Conservation (phyloP, 768 basidiomycete genomes). For the Podaxis rugospora region DNA sequence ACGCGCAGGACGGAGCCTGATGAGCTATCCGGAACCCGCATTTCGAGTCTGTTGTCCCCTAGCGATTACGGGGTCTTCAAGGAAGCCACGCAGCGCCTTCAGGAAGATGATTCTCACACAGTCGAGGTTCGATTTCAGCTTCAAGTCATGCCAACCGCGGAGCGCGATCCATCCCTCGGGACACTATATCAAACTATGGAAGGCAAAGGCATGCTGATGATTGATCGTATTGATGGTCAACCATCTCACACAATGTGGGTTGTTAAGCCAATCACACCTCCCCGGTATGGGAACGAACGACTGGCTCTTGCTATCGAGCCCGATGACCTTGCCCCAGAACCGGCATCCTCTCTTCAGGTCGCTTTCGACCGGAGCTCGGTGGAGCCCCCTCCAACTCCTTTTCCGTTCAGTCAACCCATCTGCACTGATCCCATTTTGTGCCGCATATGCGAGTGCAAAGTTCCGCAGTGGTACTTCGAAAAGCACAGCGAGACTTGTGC, state of each 20-base stretch:
- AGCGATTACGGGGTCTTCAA: slow-evolving; percentile 80
- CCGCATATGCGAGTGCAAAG: slow-evolving; percentile 94
- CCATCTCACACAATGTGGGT: slow-evolving; percentile 99
- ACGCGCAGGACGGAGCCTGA: slow-evolving; percentile 72
- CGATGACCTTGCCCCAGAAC: slow-evolving; percentile 38
- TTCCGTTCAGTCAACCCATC: slow-evolving; percentile 76
- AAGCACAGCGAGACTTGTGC: slow-evolving; percentile 99
- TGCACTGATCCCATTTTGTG: slow-evolving; percentile 84
- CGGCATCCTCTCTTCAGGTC: slow-evolving; percentile 35
- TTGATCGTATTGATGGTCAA: slow-evolving; percentile 82
- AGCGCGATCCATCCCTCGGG: slow-evolving; percentile 49
- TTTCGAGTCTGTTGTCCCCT: slow-evolving; percentile 77
- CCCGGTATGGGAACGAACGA: slow-evolving; percentile 65
- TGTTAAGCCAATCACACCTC: slow-evolving; percentile 73
- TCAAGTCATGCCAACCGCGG: slow-evolving; percentile 61
- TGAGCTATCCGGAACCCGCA: slow-evolving; percentile 69
- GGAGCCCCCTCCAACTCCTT: slow-evolving; percentile 56
- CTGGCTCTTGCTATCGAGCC: slow-evolving; percentile 55
- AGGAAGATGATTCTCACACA: slow-evolving; percentile 90
- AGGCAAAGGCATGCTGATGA: slow-evolving; percentile 98
- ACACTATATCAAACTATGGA: slow-evolving; percentile 84
- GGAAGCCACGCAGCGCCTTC: slow-evolving; percentile 79
- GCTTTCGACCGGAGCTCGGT: slow-evolving; percentile 30
- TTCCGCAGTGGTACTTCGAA: slow-evolving; percentile 99
- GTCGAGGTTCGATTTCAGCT: slow-evolving; percentile 90